These are phyloP conservation scores for Pterocarpus santalinus DNA, from an alignment of 306 rosid genomes.

Conservation along the genomic window DNA sequence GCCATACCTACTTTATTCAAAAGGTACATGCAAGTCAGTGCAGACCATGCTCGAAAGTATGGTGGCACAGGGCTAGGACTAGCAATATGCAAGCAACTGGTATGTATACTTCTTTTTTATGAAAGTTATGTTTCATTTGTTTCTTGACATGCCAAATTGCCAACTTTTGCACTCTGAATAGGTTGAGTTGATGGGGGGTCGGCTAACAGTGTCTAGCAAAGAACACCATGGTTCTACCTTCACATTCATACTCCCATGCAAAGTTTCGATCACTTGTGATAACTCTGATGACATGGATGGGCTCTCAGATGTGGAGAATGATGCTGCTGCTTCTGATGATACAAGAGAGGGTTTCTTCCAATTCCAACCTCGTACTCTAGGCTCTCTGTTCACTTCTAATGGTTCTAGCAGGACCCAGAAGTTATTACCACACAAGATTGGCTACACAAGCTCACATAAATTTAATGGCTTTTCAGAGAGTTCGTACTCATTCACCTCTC, in stretches of 20 bases:
- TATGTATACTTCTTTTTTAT: conserved; percentile 39
- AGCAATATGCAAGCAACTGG: conserved; percentile 96
- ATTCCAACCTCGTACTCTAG: conserved; percentile 78
- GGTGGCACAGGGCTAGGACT: conserved; percentile 93
- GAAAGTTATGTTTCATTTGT: background rate
- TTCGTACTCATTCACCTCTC: conserved; percentile 53
- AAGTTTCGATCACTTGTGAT: conserved; percentile 65
- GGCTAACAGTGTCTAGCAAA: conserved; percentile 78
- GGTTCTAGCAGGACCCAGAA: conserved; percentile 61
- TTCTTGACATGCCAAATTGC: background rate
- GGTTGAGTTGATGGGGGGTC: conserved; percentile 94
- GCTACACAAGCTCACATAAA: conserved; percentile 53
- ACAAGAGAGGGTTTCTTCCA: conserved; percentile 74
- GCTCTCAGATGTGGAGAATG: conserved; percentile 60
- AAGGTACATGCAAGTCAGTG: conserved; percentile 92
- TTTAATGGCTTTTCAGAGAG: conserved; percentile 55
- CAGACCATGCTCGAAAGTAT: conserved; percentile 85
- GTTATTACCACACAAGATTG: conserved; percentile 55
- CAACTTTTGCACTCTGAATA: conserved; percentile 41
- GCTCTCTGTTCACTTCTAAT: conserved; percentile 75
- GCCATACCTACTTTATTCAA: conserved; percentile 80
- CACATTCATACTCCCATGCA: conserved; percentile 79
- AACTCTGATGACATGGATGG: conserved; percentile 76
- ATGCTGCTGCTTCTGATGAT: conserved; percentile 62
- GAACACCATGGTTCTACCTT: conserved; percentile 82